A percentile compares a stretch with the other conserved stretches of the same genome.
These are phyloP conservation scores for Daldinia eschscholtzii DNA, from an alignment of 2,329 filamentous ascomycete genomes.

Conservation along the genomic window DNA sequence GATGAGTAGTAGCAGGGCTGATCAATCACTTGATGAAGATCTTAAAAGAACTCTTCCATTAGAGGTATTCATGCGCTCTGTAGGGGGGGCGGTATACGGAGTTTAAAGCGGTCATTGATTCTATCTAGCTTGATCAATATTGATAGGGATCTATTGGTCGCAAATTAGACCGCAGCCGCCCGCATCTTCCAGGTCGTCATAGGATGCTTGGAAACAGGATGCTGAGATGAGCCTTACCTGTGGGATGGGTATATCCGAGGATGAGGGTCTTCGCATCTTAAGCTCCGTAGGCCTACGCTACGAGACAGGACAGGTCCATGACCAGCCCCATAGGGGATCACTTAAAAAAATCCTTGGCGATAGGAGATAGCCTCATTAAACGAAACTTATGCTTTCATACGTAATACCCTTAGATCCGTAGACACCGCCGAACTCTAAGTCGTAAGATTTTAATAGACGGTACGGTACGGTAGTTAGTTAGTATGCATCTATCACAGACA, in stretches of 20 bases:
- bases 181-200: conserved; percentile 23
- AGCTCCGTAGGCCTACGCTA: conserved; percentile 31
- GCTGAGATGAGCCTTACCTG: conserved; percentile 42
- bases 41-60: background rate
- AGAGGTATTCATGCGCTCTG: background rate
- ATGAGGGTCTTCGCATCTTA: conserved; percentile 37
- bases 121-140: conserved; percentile 20
- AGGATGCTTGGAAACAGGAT: conserved; percentile 16
- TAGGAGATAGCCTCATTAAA: conserved; percentile 45
- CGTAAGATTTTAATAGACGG: conserved; percentile 8
- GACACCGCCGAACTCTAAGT: conserved; percentile 5
- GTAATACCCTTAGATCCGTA: conserved; percentile 30
- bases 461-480: conserved; percentile 3
- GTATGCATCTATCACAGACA: background rate
- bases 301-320: conserved; percentile 29
- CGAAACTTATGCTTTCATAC: conserved; percentile 40
- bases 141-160: conserved; percentile 19
- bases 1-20: background rate
- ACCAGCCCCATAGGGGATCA: conserved; percentile 33
- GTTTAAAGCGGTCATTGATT: conserved; percentile 20
- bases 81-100: conserved; percentile 20
- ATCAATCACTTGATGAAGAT: background rate
- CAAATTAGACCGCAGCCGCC: conserved; percentile 22
- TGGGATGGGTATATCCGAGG: conserved; percentile 41
- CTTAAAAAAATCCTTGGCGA: conserved; percentile 35